Evolutionary conservation across 2,329 filamentous ascomycete species (phyloP), one percentile per base, ranked within the genome.

Genomic region (Grosmannia clavigera): DNA sequence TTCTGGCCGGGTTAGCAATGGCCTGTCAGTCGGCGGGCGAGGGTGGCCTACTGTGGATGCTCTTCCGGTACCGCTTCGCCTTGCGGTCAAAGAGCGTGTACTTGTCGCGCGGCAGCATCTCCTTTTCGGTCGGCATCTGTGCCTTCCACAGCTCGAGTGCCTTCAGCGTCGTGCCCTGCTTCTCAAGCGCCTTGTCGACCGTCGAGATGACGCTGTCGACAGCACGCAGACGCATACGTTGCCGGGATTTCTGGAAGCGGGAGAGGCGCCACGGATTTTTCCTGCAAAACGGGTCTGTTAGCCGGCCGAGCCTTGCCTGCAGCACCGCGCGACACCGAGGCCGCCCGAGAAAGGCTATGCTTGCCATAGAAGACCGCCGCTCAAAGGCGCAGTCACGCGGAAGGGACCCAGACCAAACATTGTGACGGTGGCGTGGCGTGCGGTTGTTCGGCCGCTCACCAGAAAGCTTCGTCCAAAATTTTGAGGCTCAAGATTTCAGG

Each of bases 1-100:
- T 73, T 91, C 88, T 92, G 67, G 58, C 57, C 50, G 22, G 40
- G 52, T 58, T 16, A 58, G 57, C 27, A 2, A 3, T 29, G 11
- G 33, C 33, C 10, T 6, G 25, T 29, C 11, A 9, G 22, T 7
- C 38, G 2, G 38, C 38, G 2, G 38, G 29, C 7, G 25, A 16
- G 33, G 61, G 51, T 62, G 64, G 52, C 90, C 68, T 81, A 96
- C 92, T 97, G 76, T 97, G 92, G 73, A 99, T 92, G 60, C 91
- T 90, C 83, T 99, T 99, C 71, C 94, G 81, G 74, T 97, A 99
- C 68, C 83, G 86, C 84, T 92, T 95, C 72, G 88, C 91, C 75
- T 97, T 96, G 68, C 92, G 86, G 74, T 96, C 92, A 74, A 97
- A 99, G 69, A 99, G 87, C 33, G 90, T 96, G 77, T 99, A 99